A percentile compares a stretch with the other conserved stretches of the same genome.
Evolutionary conservation across 441 rosid species (phyloP).

Genomic region (Erodium chrysanthum): DNA sequence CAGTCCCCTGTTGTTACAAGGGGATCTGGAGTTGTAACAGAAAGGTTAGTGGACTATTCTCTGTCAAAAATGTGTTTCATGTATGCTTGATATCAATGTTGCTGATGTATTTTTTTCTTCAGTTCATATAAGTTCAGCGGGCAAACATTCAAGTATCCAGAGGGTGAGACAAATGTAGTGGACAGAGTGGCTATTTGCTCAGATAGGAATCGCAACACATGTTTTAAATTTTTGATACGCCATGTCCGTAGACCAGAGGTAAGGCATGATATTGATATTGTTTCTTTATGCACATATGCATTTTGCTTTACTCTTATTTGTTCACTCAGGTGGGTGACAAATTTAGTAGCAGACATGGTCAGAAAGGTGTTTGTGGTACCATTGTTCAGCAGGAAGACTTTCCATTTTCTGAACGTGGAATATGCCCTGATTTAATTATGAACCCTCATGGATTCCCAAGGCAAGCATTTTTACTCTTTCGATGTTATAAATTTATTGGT

Average conservation of each 20-base stretch:
- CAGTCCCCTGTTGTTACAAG: conserved; percentile 44
- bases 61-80: background rate
- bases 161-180: conserved; percentile 72
- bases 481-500: background rate
- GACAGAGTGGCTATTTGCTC: conserved; percentile 75
- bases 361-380: conserved; percentile 95
- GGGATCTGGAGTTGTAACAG: conserved; percentile 30
- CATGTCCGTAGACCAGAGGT: conserved; percentile 98
- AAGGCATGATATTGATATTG: conserved; percentile 10
- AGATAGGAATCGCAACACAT: conserved; percentile 36
- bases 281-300: conserved; percentile 10
- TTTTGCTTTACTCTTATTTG: conserved; percentile 13
- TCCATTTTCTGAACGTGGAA: conserved; percentile 92
- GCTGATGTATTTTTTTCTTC: conserved; percentile 19
- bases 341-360: conserved; percentile 97
- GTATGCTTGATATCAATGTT: conserved; percentile 4
- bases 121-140: conserved; percentile 52
- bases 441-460: conserved; percentile 99
- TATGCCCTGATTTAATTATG: conserved; percentile 95
- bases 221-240: conserved; percentile 65
- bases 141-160: conserved; percentile 53
- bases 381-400: conserved; percentile 92
- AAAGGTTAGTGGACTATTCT: conserved; percentile 36
- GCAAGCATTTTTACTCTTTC: conserved; percentile 25
- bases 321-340: conserved; percentile 74